Evolutionary conservation across 129 eudicot species (phyloP).

Genomic region (Flaveria trinervia): DNA sequence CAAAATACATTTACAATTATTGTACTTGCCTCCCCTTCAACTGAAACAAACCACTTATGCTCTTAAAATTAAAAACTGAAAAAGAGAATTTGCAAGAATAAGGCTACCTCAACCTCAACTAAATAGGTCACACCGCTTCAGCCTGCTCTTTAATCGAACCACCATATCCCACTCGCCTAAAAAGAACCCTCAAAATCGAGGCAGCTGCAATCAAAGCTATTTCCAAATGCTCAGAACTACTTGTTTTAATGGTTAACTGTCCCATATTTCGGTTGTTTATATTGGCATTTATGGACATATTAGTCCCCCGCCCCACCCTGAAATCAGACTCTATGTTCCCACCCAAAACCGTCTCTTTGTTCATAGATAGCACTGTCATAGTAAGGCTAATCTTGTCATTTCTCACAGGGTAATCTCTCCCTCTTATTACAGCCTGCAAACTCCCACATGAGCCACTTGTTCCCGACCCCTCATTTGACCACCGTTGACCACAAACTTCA

Average conservation of each 20-base stretch:
- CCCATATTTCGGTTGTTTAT: conserved; percentile 80
- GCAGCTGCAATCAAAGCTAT: conserved; percentile 64
- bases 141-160: conserved; percentile 26
- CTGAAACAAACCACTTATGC: conserved; percentile 23
- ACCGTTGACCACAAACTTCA: conserved; percentile 62
- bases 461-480: conserved; percentile 75
- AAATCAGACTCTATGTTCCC: conserved; percentile 72
- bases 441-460: conserved; percentile 75
- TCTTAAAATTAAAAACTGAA: conserved; percentile 21
- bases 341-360: conserved; percentile 75
- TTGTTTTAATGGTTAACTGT: conserved; percentile 64
- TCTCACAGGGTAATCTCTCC: conserved; percentile 86
- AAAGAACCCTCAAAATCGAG: conserved; percentile 60
- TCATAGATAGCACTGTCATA: conserved; percentile 60
- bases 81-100: not conserved
- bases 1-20: conserved; percentile 37
- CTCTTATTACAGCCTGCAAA: conserved; percentile 64
- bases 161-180: conserved; percentile 49
- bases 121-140: conserved; percentile 31
- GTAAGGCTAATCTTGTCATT: conserved; percentile 62
- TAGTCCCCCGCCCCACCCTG: conserved; percentile 68
- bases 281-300: conserved; percentile 65
- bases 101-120: not conserved
- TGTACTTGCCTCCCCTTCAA: conserved; percentile 19
- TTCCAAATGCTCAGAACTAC: conserved; percentile 82